Evolutionary conservation across 2,329 filamentous ascomycete species (phyloP).

Genomic region (Penicillium paneum): DNA sequence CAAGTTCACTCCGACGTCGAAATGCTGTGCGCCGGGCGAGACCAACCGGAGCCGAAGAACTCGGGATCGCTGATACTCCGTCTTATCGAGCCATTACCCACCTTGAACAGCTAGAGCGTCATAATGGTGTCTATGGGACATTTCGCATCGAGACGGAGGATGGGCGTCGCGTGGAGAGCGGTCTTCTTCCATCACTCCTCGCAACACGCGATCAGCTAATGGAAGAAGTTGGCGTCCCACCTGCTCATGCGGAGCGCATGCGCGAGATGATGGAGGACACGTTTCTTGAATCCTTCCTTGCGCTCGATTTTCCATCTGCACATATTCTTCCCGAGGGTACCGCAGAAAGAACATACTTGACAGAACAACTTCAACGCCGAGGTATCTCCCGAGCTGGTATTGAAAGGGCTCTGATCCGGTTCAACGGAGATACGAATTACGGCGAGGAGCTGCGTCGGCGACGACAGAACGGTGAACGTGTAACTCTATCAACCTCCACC

Average conservation of each 20-base stretch:
- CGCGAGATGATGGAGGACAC: slow-evolving; percentile 45
- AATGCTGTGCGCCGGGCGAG: slow-evolving; percentile 40
- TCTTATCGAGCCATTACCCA: slow-evolving; percentile 40
- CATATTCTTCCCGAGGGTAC: slow-evolving; percentile 35
- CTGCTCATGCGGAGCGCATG: slow-evolving; percentile 41
- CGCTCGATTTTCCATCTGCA: slow-evolving; percentile 39
- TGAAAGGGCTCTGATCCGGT: slow-evolving; percentile 36
- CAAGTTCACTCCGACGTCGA: slow-evolving; percentile 37
- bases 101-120: slow-evolving; percentile 39
- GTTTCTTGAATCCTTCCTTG: slow-evolving; percentile 44
- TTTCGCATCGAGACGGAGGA: slow-evolving; percentile 44
- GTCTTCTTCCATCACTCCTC: slow-evolving; percentile 42
- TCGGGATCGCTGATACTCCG: slow-evolving; percentile 28
- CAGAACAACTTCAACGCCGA: slow-evolving; percentile 37
- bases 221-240: slow-evolving; percentile 39
- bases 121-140: slow-evolving; percentile 43
- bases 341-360: slow-evolving; percentile 37
- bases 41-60: slow-evolving; percentile 28
- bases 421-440: slow-evolving; percentile 41
- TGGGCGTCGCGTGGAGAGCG: slow-evolving; percentile 41
- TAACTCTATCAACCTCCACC: slow-evolving; percentile 35
- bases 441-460: slow-evolving; percentile 40
- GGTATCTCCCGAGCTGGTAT: slow-evolving; percentile 41
- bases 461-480: slow-evolving; percentile 39
- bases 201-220: slow-evolving; percentile 43